Evolutionary conservation across 345 rosid genomes (phyloP).

Genomic region (Salix arbutifolia): DNA sequence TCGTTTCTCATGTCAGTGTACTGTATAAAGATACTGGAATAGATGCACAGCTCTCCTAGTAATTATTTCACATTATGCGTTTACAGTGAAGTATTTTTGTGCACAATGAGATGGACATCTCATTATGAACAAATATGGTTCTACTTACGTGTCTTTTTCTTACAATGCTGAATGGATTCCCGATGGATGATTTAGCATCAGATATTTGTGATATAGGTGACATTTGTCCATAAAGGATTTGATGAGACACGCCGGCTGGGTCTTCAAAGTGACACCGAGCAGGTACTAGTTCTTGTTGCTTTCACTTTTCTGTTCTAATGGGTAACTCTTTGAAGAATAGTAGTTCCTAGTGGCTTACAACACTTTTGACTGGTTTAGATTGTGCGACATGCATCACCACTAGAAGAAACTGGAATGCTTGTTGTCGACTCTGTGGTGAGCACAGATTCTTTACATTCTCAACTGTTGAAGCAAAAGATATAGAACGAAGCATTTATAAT

Average conservation of each 20-base stretch:
- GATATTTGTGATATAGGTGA: slow-evolving; percentile 43
- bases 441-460: not conserved
- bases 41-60: not conserved
- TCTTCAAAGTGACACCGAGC: slow-evolving; percentile 78
- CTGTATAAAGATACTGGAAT: no score
- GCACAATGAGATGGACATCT: not conserved
- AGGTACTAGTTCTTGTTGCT: slow-evolving; percentile 37
- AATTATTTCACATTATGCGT: not conserved
- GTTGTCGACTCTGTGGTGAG: slow-evolving; percentile 91
- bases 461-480: not conserved
- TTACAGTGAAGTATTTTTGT: not conserved
- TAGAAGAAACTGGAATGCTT: slow-evolving; percentile 92
- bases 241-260: slow-evolving; percentile 97
- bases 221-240: slow-evolving; percentile 91
- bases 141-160: not conserved
- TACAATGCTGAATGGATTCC: not conserved
- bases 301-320: slow-evolving; percentile 3
- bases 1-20: no score
- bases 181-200: not conserved
- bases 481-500: not conserved
- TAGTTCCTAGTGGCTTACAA: slow-evolving; percentile 14
- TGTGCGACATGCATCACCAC: slow-evolving; percentile 71
- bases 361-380: slow-evolving; percentile 47
- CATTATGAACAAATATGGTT: not conserved
- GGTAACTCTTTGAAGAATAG: not conserved